Conservation (phyloP, 192 early-diverging fungal genomes). For the Coemansia sp. region DNA sequence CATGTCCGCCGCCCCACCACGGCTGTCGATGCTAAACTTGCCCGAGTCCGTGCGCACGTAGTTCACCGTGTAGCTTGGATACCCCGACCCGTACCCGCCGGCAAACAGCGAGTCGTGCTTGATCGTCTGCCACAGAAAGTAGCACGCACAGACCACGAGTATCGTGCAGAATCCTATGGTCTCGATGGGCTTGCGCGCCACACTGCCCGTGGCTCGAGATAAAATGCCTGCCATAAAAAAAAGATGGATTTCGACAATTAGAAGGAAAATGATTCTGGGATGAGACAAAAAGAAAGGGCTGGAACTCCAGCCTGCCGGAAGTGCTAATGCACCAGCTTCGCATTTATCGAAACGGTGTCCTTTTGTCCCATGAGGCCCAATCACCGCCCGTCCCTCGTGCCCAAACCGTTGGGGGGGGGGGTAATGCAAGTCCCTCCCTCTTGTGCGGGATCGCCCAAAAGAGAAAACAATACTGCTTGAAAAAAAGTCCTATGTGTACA, state of each 20-base stretch:
- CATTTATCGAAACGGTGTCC: neutral
- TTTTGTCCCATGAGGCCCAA: neutral
- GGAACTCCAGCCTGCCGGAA: neutral
- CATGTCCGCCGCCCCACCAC: neutral
- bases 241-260: neutral
- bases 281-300: conserved; percentile 7
- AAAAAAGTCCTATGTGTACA: conserved; percentile 53
- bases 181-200: conserved; percentile 78
- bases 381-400: neutral
- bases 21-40: conserved; percentile 16
- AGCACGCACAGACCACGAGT: conserved; percentile 73
- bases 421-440: neutral
- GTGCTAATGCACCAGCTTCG: neutral
- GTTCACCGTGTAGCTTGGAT: conserved; percentile 24
- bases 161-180: conserved; percentile 68
- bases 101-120: conserved; percentile 66
- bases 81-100: conserved; percentile 16
- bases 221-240: conserved; percentile 27
- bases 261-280: neutral
- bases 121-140: conserved; percentile 70
- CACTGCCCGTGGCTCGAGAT: conserved; percentile 49
- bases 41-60: conserved; percentile 16
- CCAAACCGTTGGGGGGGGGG: neutral
- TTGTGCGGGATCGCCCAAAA: neutral
- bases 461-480: neutral